Evolutionary conservation across 768 basidiomycete genomes (phyloP).

Genomic region (Punctularia strigosozonata): DNA sequence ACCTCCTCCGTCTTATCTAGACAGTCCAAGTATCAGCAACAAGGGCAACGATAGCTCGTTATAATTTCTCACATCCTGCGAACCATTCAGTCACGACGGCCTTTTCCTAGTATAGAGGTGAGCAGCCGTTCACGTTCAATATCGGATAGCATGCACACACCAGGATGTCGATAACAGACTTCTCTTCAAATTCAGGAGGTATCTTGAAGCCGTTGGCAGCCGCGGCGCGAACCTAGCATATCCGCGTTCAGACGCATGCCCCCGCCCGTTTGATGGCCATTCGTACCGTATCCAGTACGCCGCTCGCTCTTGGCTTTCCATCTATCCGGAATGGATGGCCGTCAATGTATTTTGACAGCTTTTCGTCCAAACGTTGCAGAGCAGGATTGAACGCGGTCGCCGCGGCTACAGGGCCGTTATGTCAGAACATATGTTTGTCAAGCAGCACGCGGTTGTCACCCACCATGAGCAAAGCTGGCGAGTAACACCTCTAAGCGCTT

Average conservation of each 20-base stretch:
- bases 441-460: conserved; percentile 1
- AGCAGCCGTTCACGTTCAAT: neutral
- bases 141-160: conserved; percentile 27
- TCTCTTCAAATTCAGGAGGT: conserved; percentile 63
- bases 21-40: neutral
- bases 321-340: conserved; percentile 65
- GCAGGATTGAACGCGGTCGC: conserved; percentile 49
- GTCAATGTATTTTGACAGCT: conserved; percentile 56
- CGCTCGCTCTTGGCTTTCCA: conserved; percentile 63
- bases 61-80: conserved; percentile 33
- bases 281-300: conserved; percentile 59
- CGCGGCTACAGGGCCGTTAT: conserved; percentile 33
- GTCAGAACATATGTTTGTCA: neutral
- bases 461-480: conserved; percentile 54
- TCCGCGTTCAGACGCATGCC: neutral
- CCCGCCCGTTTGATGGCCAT: conserved; percentile 2
- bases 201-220: conserved; percentile 60
- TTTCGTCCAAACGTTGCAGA: conserved; percentile 48
- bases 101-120: conserved; percentile 34
- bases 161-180: conserved; percentile 42
- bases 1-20: conserved; percentile 68
- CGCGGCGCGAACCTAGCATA: conserved; percentile 47
- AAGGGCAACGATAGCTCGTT: neutral
- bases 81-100: conserved; percentile 78
- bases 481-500: conserved; percentile 53